Evolutionary conservation across 2,329 filamentous ascomycete species (phyloP).

Genomic region (Apiospora phragmitis): DNA sequence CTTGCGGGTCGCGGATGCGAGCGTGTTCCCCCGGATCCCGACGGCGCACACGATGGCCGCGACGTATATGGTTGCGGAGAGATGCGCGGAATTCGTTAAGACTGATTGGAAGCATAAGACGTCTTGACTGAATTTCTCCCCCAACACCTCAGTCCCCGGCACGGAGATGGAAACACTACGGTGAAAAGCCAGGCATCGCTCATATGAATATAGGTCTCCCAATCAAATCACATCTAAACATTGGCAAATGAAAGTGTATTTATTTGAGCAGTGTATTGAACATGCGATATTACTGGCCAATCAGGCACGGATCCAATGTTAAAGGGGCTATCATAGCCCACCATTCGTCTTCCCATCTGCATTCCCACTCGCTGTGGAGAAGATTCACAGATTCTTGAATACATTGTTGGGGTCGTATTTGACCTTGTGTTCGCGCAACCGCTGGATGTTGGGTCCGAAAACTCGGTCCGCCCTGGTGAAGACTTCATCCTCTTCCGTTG

Average conservation of each 20-base stretch:
- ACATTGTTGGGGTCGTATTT: slow-evolving; percentile 36
- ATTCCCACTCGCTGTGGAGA: neutral
- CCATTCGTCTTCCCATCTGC: too few relatives aligned
- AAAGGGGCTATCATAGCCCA: neutral
- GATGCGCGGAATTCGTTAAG: slow-evolving; percentile 19
- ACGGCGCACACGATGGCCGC: slow-evolving; percentile 47
- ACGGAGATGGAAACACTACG: too few relatives aligned
- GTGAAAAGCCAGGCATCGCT: too few relatives aligned
- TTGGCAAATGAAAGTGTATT: neutral
- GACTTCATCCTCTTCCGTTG: slow-evolving; percentile 10
- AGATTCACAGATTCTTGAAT: slow-evolving; percentile 28
- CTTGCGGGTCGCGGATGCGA: slow-evolving; percentile 42
- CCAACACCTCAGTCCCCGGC: too few relatives aligned
- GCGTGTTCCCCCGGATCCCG: slow-evolving; percentile 43
- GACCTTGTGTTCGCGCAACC: slow-evolving; percentile 33
- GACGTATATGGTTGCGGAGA: slow-evolving; percentile 48
- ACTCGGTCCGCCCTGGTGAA: slow-evolving; percentile 24
- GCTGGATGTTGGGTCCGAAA: slow-evolving; percentile 32
- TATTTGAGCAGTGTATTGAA: neutral
- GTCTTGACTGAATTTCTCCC: neutral
- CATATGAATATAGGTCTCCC: too few relatives aligned
- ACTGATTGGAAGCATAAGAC: slow-evolving; percentile 8
- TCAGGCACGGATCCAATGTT: neutral
- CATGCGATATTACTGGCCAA: neutral
- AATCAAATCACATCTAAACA: neutral